Conservation (phyloP, 768 basidiomycete genomes). For the Floccularia luteovirens region DNA sequence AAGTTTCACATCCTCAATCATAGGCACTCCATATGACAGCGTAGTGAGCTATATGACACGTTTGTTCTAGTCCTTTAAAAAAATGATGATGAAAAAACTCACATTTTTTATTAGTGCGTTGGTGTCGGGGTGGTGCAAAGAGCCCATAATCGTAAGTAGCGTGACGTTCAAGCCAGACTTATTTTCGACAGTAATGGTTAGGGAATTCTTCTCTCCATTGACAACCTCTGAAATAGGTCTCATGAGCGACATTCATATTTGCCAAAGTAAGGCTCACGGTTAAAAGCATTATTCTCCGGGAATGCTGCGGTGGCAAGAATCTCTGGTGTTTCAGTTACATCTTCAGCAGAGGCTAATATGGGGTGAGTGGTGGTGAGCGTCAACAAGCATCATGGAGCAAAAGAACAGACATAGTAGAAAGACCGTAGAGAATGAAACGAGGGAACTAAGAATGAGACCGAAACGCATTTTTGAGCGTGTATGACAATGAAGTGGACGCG, state of each 20-base stretch:
- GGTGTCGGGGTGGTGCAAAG: slow-evolving; percentile 59
- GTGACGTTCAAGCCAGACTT: slow-evolving; percentile 69
- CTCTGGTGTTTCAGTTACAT: slow-evolving; percentile 43
- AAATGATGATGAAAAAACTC: slow-evolving; percentile 5
- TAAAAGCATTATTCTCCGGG: slow-evolving; percentile 67
- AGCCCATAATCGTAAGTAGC: slow-evolving; percentile 55
- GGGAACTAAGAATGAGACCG: slow-evolving; percentile 14
- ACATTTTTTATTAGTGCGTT: slow-evolving; percentile 69
- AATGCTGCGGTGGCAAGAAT: slow-evolving; percentile 50
- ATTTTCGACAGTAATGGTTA: slow-evolving; percentile 65
- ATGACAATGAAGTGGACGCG: too few relatives aligned
- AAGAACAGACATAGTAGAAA: slow-evolving; percentile 13
- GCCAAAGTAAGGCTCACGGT: slow-evolving; percentile 43
- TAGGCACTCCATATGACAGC: slow-evolving; percentile 39
- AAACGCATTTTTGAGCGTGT: slow-evolving; percentile 22
- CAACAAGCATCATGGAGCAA: slow-evolving; percentile 1
- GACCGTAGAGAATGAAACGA: slow-evolving; percentile 15
- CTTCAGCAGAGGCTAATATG: slow-evolving; percentile 19
- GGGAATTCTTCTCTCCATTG: slow-evolving; percentile 73
- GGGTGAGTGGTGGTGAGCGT: slow-evolving; percentile 1
- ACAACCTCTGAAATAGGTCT: slow-evolving; percentile 54
- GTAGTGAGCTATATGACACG: slow-evolving; percentile 43
- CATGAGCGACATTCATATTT: slow-evolving; percentile 3
- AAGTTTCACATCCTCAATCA: slow-evolving; percentile 50
- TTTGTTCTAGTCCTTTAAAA: slow-evolving; percentile 3